Base-by-base conservation (phyloP, 108 stramenopile species). In the Epithemia pelagica region DNA sequence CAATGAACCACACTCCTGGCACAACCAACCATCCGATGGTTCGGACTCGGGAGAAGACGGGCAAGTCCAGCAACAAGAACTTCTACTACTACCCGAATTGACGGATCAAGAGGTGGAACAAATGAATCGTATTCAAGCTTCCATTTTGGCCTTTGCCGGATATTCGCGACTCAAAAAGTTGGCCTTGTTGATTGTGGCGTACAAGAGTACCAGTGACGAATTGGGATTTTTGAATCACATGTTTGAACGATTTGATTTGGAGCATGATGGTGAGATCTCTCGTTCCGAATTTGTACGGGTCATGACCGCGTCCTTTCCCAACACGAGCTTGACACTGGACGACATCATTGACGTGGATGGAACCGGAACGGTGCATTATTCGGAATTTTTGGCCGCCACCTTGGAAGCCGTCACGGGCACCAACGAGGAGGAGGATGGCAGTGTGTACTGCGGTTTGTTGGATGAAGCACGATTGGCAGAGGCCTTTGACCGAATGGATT, bases 361-460 rank as follows among this genome's bases (percentile, higher is more conserved):
- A 23, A 87, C 77, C 51, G 90, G 88, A 25, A 77, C 65, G 18
- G 83, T 97, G 15, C 72, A 81, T 31, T 97, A 94, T 69, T 88
- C 86, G 29, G 96, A 97, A 74, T 97, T 97, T 77, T 70, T 95
- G 53, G 96, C 95, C 21, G 96, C 94, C 10, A 94, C 93, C 7
- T 73, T 97, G 25, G 37, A 46, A 46, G 37, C 37, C 15, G 5
- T 10, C 15, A 10, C 37, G 5, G 37, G 37, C 37, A 46, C 37
- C 15, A n/a, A n/a, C n/a, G n/a, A n/a, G n/a, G n/a, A n/a, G n/a
- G n/a, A n/a, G n/a, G n/a, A n/a, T n/a, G 37, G 37, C 37, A 15
- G 15, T 15, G 37, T 10, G 5, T 46, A 46, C 15, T 5, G 37
- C 37, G 37, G 37, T 5, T 46, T 46, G 5, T 46, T 92, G 30